Evolutionary conservation across 169 alveolate species (phyloP).

Genomic region (Plasmodium ovale): DNA sequence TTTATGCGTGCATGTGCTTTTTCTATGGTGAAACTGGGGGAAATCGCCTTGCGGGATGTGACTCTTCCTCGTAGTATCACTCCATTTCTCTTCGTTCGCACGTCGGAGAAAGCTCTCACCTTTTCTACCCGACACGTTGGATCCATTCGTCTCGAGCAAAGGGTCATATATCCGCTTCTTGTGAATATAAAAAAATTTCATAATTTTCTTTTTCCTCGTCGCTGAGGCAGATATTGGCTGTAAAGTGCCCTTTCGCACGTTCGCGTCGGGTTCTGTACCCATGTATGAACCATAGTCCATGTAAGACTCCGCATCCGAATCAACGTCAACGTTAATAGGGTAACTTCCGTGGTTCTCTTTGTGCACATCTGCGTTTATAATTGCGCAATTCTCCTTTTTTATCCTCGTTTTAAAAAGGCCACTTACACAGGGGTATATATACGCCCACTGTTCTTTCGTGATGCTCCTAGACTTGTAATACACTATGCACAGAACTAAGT

Average conservation of each 20-base stretch:
- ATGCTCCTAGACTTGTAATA: conserved; percentile 20
- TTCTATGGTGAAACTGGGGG: too few species aligned
- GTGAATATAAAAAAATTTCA: conserved; percentile 35
- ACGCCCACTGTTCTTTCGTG: conserved; percentile 40
- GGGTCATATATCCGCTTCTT: conserved; percentile 61
- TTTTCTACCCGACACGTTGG: neutral
- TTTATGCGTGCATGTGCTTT: too few species aligned
- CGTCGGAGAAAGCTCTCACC: neutral
- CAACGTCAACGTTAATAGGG: neutral
- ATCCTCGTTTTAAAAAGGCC: neutral
- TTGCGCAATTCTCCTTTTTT: neutral
- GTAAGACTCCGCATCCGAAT: too few species aligned
- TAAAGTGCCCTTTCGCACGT: neutral
- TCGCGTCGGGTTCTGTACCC: neutral
- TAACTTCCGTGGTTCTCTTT: conserved; percentile 6
- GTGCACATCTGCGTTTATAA: neutral
- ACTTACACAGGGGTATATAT: conserved; percentile 60
- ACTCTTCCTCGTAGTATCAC: too few species aligned
- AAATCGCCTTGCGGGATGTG: too few species aligned
- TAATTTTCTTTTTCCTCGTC: conserved; percentile 19
- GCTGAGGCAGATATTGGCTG: too few species aligned
- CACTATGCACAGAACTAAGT: conserved; percentile 31
- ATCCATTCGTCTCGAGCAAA: conserved; percentile 1
- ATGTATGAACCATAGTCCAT: too few species aligned
- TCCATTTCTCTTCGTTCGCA: neutral